A percentile compares a stretch with the other conserved stretches of the same genome.
These are phyloP conservation scores for Aspergillus sp. DNA, from an alignment of 2,329 filamentous ascomycete genomes.

Conservation along the genomic window DNA sequence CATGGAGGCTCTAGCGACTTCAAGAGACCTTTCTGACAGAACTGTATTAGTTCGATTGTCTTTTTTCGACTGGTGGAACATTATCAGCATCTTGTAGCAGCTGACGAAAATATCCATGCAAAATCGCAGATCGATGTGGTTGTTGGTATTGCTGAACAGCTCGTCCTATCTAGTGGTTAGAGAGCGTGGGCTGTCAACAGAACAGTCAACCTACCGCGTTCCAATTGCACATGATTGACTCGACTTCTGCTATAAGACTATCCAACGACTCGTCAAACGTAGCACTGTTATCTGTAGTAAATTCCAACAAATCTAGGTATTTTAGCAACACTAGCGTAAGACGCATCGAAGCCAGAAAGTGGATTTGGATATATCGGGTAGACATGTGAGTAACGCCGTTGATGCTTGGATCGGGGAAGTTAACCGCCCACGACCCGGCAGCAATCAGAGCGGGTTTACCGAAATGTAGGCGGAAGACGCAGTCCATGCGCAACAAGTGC, in stretches of 20 bases:
- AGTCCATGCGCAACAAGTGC: constrained; percentile 19
- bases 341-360: constrained; percentile 20
- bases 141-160: constrained; percentile 10
- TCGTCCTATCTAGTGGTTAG: constrained; percentile 9
- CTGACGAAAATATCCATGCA: constrained; percentile 18
- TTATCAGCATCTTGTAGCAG: constrained; percentile 21
- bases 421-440: constrained; percentile 17
- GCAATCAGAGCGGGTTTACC: constrained; percentile 17
- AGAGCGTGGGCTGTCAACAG: not conserved
- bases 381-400: constrained; percentile 14
- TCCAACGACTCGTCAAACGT: constrained; percentile 10
- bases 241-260: constrained; percentile 11
- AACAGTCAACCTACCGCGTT: constrained; percentile 7
- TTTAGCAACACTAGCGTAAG: constrained; percentile 12
- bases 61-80: constrained; percentile 17
- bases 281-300: not conserved
- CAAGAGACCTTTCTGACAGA: not conserved
- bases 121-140: constrained; percentile 18
- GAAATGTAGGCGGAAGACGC: constrained; percentile 18
- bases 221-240: constrained; percentile 15
- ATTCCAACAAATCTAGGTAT: constrained; percentile 12
- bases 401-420: constrained; percentile 20
- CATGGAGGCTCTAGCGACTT: not conserved
- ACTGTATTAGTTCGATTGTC: not conserved
- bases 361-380: constrained; percentile 17